These are phyloP conservation scores for Diospyros kaki DNA, from an alignment of 148 eudicot genomes.

Conservation along the genomic window DNA sequence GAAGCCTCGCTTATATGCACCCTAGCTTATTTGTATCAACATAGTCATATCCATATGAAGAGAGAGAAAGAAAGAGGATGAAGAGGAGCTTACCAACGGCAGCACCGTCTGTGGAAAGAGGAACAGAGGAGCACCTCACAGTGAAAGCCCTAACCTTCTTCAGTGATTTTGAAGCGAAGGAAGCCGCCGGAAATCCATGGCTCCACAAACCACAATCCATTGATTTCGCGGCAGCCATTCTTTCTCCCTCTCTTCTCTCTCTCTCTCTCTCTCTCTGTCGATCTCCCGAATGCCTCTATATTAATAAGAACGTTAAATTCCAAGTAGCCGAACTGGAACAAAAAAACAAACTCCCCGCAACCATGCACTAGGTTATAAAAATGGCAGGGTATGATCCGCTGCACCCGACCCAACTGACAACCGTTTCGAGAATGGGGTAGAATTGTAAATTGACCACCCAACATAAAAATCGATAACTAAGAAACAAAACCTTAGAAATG, in stretches of 20 bases:
- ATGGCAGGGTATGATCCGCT: no score
- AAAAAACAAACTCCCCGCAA: no score
- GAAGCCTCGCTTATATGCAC: no score
- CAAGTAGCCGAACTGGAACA: no score
- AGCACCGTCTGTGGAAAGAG: constrained; percentile 23
- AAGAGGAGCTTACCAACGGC: constrained; percentile 9
- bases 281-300: no score
- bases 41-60: background rate
- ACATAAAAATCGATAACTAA: no score
- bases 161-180: constrained; percentile 3
- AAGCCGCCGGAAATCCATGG: constrained; percentile 11
- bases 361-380: no score
- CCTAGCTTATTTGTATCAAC: background rate
- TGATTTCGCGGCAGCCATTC: constrained; percentile 1
- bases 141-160: constrained; percentile 18
- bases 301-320: no score
- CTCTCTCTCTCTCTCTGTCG: background rate
- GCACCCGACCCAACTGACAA: no score
- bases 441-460: no score
- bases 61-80: background rate
- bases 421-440: no score
- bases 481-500: no score
- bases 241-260: constrained; percentile 3
- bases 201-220: constrained; percentile 15
- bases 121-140: constrained; percentile 28